Conservation (phyloP, 331 rosid genomes). For the Pyracantha coccinea region DNA sequence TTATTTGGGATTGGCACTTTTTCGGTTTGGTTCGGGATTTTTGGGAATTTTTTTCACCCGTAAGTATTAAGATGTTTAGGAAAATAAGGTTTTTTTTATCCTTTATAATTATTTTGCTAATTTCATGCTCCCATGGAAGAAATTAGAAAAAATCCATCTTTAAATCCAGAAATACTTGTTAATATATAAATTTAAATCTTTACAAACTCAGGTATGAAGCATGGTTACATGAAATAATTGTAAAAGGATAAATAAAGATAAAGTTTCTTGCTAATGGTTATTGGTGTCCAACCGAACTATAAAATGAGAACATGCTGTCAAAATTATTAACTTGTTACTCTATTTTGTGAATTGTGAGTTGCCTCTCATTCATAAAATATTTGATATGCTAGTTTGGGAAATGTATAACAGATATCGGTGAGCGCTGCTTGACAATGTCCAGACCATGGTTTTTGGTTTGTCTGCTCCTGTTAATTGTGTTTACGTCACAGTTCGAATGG, state of each 20-base stretch:
- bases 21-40: too few species aligned
- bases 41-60: too few species aligned
- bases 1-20: too few species aligned
- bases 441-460: constrained; percentile 55
- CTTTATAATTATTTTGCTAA: too few species aligned
- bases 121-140: background rate
- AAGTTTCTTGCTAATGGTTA: background rate
- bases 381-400: background rate
- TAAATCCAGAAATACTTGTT: background rate
- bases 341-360: background rate
- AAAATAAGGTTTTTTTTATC: background rate
- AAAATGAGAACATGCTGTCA: background rate
- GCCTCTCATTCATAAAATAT: background rate
- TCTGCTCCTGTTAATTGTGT: constrained; percentile 43
- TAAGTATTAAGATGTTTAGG: too few species aligned
- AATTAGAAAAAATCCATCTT: background rate
- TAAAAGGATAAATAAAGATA: background rate
- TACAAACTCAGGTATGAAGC: background rate
- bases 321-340: background rate
- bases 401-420: constrained; percentile 20
- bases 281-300: background rate
- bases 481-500: constrained; percentile 65
- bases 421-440: constrained; percentile 30
- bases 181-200: background rate
- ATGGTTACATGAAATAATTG: background rate